Percentiles rank a stretch among this genome's conserved stretches.
These are phyloP conservation scores for Balansia obtecta DNA, from an alignment of 2,329 filamentous ascomycete species.

Conservation along the genomic window DNA sequence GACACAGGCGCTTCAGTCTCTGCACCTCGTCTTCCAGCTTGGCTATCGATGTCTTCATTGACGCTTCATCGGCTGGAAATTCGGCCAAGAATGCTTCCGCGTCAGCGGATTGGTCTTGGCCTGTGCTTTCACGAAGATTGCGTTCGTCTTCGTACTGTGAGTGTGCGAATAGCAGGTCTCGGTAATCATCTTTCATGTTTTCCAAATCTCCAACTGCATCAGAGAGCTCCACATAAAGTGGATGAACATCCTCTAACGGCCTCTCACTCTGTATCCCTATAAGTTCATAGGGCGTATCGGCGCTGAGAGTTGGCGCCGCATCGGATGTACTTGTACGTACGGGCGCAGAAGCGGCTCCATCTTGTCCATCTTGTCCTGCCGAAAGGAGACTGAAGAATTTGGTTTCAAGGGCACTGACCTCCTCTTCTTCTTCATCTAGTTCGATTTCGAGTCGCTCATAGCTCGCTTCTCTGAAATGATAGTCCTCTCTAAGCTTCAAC, in stretches of 20 bases:
- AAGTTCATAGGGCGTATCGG: conserved; percentile 20
- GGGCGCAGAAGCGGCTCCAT: conserved; percentile 1
- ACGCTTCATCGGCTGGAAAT: conserved; percentile 25
- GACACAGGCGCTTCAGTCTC: conserved; percentile 27
- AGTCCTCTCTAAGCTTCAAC: conserved; percentile 25
- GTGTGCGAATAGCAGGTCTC: conserved; percentile 29
- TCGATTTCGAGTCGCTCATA: conserved; percentile 24
- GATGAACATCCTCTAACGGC: conserved; percentile 30
- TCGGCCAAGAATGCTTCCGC: conserved; percentile 32
- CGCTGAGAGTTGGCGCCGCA: neutral
- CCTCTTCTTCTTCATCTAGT: conserved; percentile 24
- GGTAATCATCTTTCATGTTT: conserved; percentile 33
- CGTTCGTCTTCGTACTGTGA: conserved; percentile 26
- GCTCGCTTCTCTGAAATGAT: conserved; percentile 21
- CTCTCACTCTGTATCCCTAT: conserved; percentile 23
- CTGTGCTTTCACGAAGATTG: conserved; percentile 17
- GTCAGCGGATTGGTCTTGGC: conserved; percentile 19
- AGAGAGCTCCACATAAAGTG: conserved; percentile 32
- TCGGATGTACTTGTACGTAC: neutral
- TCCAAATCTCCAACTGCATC: conserved; percentile 31
- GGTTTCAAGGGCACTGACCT: conserved; percentile 23
- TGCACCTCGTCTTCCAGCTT: conserved; percentile 20
- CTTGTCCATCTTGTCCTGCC: conserved; percentile 12
- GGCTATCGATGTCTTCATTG: conserved; percentile 21
- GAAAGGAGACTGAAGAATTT: conserved; percentile 26